Percentiles rank a stretch among this genome's conserved stretches.
Conservation (phyloP, 805 yeast species). For the Kluyveromyces wickerhamii region DNA sequence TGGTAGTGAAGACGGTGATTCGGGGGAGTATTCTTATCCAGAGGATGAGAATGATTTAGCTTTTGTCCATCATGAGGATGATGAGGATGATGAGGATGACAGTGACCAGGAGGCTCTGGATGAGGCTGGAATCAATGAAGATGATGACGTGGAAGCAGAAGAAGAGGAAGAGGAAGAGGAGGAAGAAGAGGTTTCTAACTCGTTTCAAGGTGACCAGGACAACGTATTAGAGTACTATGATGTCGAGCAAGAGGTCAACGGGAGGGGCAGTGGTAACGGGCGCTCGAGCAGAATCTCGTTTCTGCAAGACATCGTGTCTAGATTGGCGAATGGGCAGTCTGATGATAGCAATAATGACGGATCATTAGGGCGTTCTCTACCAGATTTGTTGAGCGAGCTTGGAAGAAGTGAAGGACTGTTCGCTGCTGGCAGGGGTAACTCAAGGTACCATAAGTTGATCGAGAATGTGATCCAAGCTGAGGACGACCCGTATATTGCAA, state of each 20-base stretch:
- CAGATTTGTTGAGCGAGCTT: constrained; percentile 1
- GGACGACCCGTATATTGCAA: constrained; percentile 51
- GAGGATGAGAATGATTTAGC: constrained; percentile 10
- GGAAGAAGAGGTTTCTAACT: constrained; percentile 8
- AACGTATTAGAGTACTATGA: constrained; percentile 19
- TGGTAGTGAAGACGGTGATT: constrained; percentile 20
- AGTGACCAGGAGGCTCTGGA: constrained; percentile 14
- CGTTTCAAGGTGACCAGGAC: constrained; percentile 12
- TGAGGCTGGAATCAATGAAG: constrained; percentile 21
- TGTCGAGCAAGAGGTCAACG: constrained; percentile 15
- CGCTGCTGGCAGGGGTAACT: constrained; percentile 9
- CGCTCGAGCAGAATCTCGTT: constrained; percentile 9
- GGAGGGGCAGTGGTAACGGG: constrained; percentile 8
- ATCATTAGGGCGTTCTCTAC: constrained; percentile 4
- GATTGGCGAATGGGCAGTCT: constrained; percentile 17
- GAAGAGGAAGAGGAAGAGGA: constrained; percentile 24
- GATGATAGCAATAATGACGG: constrained; percentile 15
- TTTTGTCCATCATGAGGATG: constrained; percentile 6
- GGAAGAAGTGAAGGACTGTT: neutral
- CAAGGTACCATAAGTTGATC: constrained; percentile 22
- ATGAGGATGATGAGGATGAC: constrained; percentile 15
- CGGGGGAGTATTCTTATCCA: constrained; percentile 9
- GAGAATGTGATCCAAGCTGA: constrained; percentile 22
- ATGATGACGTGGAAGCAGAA: constrained; percentile 21
- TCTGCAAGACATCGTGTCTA: constrained; percentile 23